These are phyloP conservation scores for Syzygium syzygioides DNA, from an alignment of 441 rosid species.

Conservation along the genomic window DNA sequence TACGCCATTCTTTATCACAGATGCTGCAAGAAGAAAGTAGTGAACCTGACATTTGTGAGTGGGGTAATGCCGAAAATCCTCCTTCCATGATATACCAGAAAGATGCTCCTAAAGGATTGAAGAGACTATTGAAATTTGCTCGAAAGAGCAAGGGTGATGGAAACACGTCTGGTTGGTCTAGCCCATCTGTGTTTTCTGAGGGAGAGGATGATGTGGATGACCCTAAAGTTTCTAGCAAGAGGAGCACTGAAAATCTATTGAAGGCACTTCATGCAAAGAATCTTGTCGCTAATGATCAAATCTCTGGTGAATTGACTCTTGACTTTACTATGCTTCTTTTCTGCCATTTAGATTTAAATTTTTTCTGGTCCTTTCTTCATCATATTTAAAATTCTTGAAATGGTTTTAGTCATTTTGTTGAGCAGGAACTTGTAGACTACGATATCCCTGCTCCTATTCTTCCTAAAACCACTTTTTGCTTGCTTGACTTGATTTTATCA, in stretches of 20 bases:
- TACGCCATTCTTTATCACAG: slow-evolving; percentile 69
- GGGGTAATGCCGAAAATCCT: slow-evolving; percentile 76
- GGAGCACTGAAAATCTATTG: slow-evolving; percentile 39
- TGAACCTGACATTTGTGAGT: slow-evolving; percentile 50
- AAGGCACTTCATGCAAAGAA: slow-evolving; percentile 40
- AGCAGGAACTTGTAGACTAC: neutral
- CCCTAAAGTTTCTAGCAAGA: slow-evolving; percentile 37
- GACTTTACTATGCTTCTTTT: neutral
- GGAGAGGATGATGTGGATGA: slow-evolving; percentile 65
- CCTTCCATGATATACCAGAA: slow-evolving; percentile 49
- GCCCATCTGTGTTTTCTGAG: slow-evolving; percentile 61
- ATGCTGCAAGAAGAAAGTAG: slow-evolving; percentile 75
- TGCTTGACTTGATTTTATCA: neutral
- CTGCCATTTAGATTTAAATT: neutral
- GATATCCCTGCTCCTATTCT: neutral
- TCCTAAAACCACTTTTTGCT: neutral
- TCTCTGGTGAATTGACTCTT: slow-evolving; percentile 1
- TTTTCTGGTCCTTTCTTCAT: neutral
- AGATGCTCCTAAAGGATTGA: slow-evolving; percentile 67
- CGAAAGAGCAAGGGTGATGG: slow-evolving; percentile 69
- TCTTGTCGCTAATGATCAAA: slow-evolving; percentile 26
- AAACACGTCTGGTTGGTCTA: slow-evolving; percentile 47
- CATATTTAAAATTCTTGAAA: neutral
- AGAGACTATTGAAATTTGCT: slow-evolving; percentile 66
- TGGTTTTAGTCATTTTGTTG: neutral